Conservation (phyloP, 163 green algal species). For the Prototheca cutis region DNA sequence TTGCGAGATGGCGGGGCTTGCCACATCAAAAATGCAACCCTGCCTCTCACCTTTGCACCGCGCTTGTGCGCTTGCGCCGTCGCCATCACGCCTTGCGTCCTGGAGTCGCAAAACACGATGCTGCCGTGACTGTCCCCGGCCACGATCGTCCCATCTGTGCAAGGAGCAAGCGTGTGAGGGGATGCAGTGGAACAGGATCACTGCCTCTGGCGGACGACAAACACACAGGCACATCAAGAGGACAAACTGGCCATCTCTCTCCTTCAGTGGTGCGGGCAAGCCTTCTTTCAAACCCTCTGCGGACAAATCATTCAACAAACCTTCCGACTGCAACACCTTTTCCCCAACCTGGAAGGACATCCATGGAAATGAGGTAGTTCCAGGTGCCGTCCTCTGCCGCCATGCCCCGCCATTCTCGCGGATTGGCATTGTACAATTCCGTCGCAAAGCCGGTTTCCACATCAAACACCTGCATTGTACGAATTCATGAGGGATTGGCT, state of each 20-base stretch:
- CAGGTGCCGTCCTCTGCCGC: conserved; percentile 32
- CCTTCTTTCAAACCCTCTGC: neutral
- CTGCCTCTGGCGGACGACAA: no score
- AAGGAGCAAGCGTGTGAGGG: no score
- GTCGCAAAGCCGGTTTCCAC: conserved; percentile 52
- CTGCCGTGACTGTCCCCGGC: conserved; percentile 52
- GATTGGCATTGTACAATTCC: conserved; percentile 37
- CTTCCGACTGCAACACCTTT: no score
- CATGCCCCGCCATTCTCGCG: conserved; percentile 5
- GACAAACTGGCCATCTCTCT: neutral
- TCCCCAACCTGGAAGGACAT: conserved; percentile 17
- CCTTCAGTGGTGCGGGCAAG: no score
- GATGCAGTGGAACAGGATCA: no score
- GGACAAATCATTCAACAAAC: neutral
- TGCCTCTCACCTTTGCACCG: conserved; percentile 50
- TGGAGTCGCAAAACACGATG: conserved; percentile 51
- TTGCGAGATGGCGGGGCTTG: no score
- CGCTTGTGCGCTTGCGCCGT: conserved; percentile 53
- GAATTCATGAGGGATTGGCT: no score
- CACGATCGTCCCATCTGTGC: conserved; percentile 5
- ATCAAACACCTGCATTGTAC: conserved; percentile 38
- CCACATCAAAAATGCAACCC: no score
- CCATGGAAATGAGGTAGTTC: conserved; percentile 60
- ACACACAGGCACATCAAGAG: neutral
- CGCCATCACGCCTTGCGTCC: conserved; percentile 17